Evolutionary conservation across 2,329 filamentous ascomycete species (phyloP), one percentile per base, ranked within the genome.

Genomic region (Aspergillus quadricinctus): DNA sequence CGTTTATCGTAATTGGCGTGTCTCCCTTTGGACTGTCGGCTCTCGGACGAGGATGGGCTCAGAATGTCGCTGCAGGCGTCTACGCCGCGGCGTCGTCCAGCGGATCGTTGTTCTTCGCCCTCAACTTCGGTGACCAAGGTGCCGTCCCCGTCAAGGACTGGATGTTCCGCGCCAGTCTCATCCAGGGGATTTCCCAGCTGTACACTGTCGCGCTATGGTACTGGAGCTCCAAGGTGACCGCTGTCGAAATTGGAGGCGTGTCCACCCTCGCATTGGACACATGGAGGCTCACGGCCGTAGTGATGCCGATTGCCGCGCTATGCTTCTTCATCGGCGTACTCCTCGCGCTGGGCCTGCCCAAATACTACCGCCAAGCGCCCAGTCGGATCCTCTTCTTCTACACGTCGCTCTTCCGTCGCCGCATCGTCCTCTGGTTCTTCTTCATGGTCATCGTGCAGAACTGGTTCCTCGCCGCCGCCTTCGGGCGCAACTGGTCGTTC

Each of bases 341-440:
- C 2, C 72, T 87, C 43, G 83, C 76, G 69, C 68, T 82, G 23
- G 85, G 85, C 14, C 77, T 88, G 5, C 85, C 85, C 6, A 81
- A 82, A 59, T 88, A 85, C 72, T 88, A 88, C 72, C 83, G 83
- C 49, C 83, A 86, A 65, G 73, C 77, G 17, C 85, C 85, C 0
- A 85, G 85, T 56, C 80, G 78, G 50, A 81, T 88, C 1, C 85
- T 85, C 0, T 83, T 81, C 25, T 87, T 88, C 75, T 88, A 87
- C 72, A 78, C 75, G 52, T 82, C 83, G 1, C 75, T 87, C 5
- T 75, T 81, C 59, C 78, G 83, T 50, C 81, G 85, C 56, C 86
- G 85, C 71, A 83, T 87, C 57, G 80, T 87, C 48, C 75, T 85
- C 17, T 88, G 84, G 84, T 87, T 86, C 73, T 83, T 87, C 70